Evolutionary conservation across 176 grass and related monocot species (phyloP).

Genomic region (Areca catechu): DNA sequence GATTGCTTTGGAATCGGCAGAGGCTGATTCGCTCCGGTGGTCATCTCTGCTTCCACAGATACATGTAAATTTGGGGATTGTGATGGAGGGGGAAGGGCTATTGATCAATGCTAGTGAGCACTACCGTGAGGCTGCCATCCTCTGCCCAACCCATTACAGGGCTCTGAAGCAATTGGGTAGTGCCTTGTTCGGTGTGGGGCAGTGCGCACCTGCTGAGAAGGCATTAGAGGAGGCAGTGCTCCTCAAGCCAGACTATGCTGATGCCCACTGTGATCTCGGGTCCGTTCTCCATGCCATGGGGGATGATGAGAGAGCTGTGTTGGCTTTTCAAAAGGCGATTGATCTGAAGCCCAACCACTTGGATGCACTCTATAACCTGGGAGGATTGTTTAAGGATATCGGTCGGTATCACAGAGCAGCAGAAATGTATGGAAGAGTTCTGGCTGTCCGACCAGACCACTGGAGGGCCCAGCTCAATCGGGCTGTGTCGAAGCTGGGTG

Average conservation of each 20-base stretch:
- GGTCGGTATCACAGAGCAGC: too few species aligned
- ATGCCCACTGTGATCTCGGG: conserved; percentile 2
- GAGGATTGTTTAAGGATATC: too few species aligned
- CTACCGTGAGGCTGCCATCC: not conserved
- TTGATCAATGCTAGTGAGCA: not conserved
- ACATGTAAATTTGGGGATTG: not conserved
- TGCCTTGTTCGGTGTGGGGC: not conserved
- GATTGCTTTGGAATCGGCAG: not conserved
- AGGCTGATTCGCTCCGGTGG: not conserved
- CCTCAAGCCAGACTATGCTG: not conserved
- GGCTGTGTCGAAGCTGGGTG: too few species aligned
- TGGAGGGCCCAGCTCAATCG: too few species aligned
- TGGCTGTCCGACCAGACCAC: too few species aligned
- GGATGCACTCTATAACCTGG: too few species aligned
- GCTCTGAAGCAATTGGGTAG: conserved; percentile 1
- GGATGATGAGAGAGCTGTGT: not conserved
- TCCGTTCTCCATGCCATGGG: not conserved
- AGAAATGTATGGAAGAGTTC: too few species aligned
- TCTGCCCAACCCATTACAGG: conserved; percentile 5
- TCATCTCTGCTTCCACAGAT: conserved; percentile 1
- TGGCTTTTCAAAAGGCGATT: too few species aligned
- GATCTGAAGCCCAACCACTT: too few species aligned
- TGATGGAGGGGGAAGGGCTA: not conserved
- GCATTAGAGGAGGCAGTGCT: conserved; percentile 2
- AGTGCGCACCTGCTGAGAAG: not conserved